phyloP scores from a whole-genome alignment of 2,329 filamentous ascomycete genomes.

The Sclerotinia nivalis region DNA sequence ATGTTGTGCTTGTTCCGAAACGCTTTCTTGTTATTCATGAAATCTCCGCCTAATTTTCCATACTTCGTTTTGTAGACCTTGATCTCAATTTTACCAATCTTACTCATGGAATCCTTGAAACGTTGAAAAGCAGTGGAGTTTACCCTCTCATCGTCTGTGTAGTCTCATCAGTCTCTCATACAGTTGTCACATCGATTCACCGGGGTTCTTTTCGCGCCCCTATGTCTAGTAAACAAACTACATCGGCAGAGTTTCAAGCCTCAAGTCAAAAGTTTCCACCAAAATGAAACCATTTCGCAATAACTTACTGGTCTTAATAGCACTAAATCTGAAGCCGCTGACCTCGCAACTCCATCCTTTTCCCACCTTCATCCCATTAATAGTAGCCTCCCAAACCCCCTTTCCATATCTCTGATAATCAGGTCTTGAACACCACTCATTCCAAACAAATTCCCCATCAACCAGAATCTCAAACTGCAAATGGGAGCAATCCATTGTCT shows the following conservation, averaged over 20 bases:
- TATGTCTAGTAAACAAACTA: too few relatives aligned
- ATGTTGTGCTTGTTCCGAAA: slow-evolving; percentile 3
- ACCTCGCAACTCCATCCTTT: slow-evolving; percentile 18
- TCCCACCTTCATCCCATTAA: slow-evolving; percentile 24
- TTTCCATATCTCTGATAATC: slow-evolving; percentile 19
- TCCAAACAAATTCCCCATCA: slow-evolving; percentile 24
- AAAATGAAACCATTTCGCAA: background rate
- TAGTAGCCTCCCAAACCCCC: slow-evolving; percentile 19
- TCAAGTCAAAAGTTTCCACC: background rate
- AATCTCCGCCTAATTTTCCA: slow-evolving; percentile 22
- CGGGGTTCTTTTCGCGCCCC: background rate
- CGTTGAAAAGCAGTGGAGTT: background rate
- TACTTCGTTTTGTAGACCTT: slow-evolving; percentile 25
- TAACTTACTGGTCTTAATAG: slow-evolving; percentile 13
- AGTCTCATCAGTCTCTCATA: background rate
- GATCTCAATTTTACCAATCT: slow-evolving; percentile 27
- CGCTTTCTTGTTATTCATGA: background rate
- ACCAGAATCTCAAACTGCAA: slow-evolving; percentile 24
- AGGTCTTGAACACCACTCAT: slow-evolving; percentile 18
- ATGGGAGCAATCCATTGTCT: slow-evolving; percentile 19
- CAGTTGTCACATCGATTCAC: background rate
- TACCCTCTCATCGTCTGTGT: background rate
- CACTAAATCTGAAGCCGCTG: slow-evolving; percentile 25
- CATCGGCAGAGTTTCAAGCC: background rate
- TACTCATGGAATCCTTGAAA: slow-evolving; percentile 7